phyloP scores from a whole-genome alignment of 805 yeast genomes.

The Wickerhamiella cacticola region DNA sequence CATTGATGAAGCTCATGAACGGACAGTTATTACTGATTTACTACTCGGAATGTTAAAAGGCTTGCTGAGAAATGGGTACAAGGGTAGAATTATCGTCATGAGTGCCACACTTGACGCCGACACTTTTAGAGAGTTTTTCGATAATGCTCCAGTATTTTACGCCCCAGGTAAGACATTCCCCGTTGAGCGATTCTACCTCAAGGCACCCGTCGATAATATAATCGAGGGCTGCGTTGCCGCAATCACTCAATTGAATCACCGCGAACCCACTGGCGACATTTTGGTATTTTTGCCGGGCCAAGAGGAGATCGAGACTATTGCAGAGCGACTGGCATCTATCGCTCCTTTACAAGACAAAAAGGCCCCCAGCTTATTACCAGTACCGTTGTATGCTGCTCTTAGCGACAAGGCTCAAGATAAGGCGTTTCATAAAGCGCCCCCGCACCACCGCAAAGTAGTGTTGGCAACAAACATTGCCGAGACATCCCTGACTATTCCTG shows the following conservation, averaged over 20 bases:
- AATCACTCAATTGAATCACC: constrained; percentile 39
- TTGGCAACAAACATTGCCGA: constrained; percentile 95
- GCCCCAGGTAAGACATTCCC: constrained; percentile 86
- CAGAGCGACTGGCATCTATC: constrained; percentile 40
- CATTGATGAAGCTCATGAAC: constrained; percentile 95
- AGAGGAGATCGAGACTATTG: constrained; percentile 88
- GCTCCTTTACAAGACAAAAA: constrained; percentile 51
- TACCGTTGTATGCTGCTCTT: constrained; percentile 89
- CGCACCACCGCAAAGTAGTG: constrained; percentile 70
- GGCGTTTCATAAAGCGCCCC: constrained; percentile 57
- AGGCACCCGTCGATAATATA: constrained; percentile 60
- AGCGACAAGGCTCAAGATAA: constrained; percentile 72
- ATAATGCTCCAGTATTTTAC: constrained; percentile 62
- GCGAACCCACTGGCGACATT: constrained; percentile 83
- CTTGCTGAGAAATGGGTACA: constrained; percentile 44
- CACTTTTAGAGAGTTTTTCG: constrained; percentile 64
- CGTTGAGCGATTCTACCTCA: constrained; percentile 59
- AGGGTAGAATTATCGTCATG: constrained; percentile 70
- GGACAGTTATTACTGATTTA: constrained; percentile 84
- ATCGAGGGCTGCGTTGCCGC: constrained; percentile 64
- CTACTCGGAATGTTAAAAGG: constrained; percentile 78
- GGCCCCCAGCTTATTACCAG: constrained; percentile 62
- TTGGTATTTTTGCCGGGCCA: constrained; percentile 90
- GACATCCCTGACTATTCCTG: constrained; percentile 92
- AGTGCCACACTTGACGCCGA: constrained; percentile 95